Evolutionary conservation across 441 rosid species (phyloP).

Genomic region (Pelargonium myrrhifolium): DNA sequence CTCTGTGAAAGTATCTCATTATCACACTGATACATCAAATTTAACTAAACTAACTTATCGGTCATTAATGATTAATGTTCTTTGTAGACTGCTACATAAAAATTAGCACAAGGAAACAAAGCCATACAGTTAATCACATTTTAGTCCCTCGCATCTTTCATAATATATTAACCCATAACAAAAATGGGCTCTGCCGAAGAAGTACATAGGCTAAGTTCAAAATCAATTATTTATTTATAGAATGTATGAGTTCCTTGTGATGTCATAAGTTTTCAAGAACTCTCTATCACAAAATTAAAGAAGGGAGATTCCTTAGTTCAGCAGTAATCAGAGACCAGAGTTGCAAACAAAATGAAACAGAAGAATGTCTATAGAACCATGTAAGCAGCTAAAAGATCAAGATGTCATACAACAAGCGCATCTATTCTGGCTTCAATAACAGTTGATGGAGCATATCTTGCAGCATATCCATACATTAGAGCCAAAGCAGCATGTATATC

Average conservation of each 20-base stretch:
- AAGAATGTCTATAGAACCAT: slow-evolving; percentile 5
- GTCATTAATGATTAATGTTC: background rate
- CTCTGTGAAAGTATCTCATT: background rate
- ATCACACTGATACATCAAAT: background rate
- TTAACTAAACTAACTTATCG: background rate
- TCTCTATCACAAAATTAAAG: background rate
- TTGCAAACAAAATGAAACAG: slow-evolving; percentile 4
- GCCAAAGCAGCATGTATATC: slow-evolving; percentile 99
- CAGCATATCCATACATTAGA: slow-evolving; percentile 99
- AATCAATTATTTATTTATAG: background rate
- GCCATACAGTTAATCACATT: slow-evolving; percentile 6
- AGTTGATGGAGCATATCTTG: slow-evolving; percentile 93
- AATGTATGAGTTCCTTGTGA: background rate
- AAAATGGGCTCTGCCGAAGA: background rate
- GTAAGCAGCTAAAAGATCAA: slow-evolving; percentile 19
- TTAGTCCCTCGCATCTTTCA: background rate
- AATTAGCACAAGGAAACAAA: background rate
- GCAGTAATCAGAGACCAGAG: slow-evolving; percentile 9
- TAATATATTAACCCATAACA: background rate
- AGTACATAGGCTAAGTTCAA: background rate
- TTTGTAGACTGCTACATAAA: slow-evolving; percentile 3
- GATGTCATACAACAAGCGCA: slow-evolving; percentile 80
- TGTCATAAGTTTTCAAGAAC: background rate
- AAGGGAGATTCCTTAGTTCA: slow-evolving; percentile 4
- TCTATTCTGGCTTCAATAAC: slow-evolving; percentile 99